Evolutionary conservation across 2,329 filamentous ascomycete genomes (phyloP), one percentile per base, ranked within the genome.

Genomic region (Neofusicoccum ribis): DNA sequence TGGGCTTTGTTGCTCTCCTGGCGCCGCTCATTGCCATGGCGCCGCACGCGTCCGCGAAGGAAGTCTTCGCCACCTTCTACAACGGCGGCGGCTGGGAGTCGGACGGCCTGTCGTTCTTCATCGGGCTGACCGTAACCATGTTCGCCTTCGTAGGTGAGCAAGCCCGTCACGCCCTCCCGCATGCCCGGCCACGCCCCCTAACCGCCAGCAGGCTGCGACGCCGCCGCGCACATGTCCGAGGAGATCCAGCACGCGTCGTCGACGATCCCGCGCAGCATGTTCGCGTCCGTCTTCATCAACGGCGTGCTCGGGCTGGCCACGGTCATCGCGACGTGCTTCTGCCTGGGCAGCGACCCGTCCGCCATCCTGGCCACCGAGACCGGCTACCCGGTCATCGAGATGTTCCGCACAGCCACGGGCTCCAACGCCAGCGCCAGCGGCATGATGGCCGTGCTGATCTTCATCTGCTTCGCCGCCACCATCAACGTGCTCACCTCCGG

Each of bases 1-100:
- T 82, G 14, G 84, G 83, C 3, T 82, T 85, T 70, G 82, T 85
- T 65, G 83, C 79, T 0, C 81, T 85, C 63, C 71, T 86, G 11
- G 80, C 85, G 27, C 77, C 81, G 0, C 70, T 85, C 3, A 75
- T 79, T 66, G 75, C 78, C 1, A 73, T 82, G 63, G 78, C 79
- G 0, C 77, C 80, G 0, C 74, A 76, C 8, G 76, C 78, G 46
- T 75, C 77, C 17, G 74, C 80, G 0, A 70, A 76, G 14, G 75
- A 77, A 3, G 80, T 84, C 0, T 83, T 85, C 65, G 79, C 79
- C 3, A 72, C 77, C 1, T 85, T 85, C 67, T 73, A 77, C 20
- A 84, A 85, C n/a, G 65, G 71, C 15, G 82, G 82, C 0, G 73
- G 72, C 3, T 85, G 81, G 79, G 73, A 73, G 1, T 81, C 72